Percentiles rank a stretch among this genome's conserved stretches.
phyloP scores from a whole-genome alignment of 2,329 filamentous ascomycete species.

The Juglanconis oblonga region DNA sequence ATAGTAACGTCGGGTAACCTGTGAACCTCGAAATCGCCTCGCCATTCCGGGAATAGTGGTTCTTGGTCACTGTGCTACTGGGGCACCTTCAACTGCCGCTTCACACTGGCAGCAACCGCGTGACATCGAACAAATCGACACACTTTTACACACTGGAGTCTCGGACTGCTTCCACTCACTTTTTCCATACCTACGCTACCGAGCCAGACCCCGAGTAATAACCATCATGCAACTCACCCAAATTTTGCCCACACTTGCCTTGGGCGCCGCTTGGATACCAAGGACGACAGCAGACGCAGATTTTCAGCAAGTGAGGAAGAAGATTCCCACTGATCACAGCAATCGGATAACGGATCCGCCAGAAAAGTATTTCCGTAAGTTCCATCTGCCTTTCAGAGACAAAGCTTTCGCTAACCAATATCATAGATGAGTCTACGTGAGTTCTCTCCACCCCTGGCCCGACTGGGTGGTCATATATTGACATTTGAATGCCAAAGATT shows the following conservation, averaged over 20 bases:
- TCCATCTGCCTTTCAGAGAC: background rate
- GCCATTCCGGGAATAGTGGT: background rate
- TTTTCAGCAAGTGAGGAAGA: conserved; percentile 20
- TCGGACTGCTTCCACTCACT: background rate
- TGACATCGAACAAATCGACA: background rate
- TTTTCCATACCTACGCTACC: background rate
- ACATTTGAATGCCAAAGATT: conserved; percentile 25
- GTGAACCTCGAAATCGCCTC: too few species aligned
- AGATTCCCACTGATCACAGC: conserved; percentile 25
- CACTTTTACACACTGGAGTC: background rate
- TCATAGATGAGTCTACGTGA: conserved; percentile 21
- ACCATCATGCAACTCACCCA: conserved; percentile 18
- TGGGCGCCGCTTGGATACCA: conserved; percentile 9
- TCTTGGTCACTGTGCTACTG: background rate
- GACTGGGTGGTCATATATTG: background rate
- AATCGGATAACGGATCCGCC: conserved; percentile 1
- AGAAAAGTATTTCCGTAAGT: conserved; percentile 37
- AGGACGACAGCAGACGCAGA: conserved; percentile 18
- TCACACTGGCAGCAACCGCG: background rate
- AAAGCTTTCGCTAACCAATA: background rate
- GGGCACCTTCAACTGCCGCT: background rate
- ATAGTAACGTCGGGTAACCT: background rate
- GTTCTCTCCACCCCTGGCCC: background rate
- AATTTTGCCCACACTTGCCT: conserved; percentile 17
- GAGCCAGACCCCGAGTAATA: background rate